Base-by-base conservation (phyloP, 2,329 filamentous ascomycete genomes). In the Aspergillus sp. region DNA sequence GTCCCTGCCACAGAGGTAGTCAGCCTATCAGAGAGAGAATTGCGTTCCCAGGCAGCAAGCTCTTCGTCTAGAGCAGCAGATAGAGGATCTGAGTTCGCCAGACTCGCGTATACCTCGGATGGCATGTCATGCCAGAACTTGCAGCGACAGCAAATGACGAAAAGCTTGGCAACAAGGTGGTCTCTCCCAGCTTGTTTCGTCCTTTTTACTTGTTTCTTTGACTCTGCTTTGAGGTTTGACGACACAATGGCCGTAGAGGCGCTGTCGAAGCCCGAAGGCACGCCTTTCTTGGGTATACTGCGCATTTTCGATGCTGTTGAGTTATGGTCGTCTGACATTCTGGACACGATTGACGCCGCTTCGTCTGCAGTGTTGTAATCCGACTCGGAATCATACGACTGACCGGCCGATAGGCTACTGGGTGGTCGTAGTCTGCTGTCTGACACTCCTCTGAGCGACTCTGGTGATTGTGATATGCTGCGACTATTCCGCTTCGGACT, bases 41-140 rank as follows among this genome's bases (percentile, higher is more conserved):
- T 47, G 31, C 23, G 25, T 5, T 50, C 55, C 22, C 53, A 41
- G 13, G 46, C 15, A 52, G 22, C 34, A 34, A 43, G 19, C 7
- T 52, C 59, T n/a, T 51, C 19, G 9, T 34, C 54, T 22, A 41
- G 30, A 28, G 43, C 28, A 19, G 41, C 47, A 43, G 55, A 57
- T 60, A 15, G 56, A 50, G 28, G 50, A 57, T 71, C 67, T 13
- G 75, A 69, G 54, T 68, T 70, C 34, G 73, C 69, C 38, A 79
- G 68, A 55, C 69, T 77, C 49, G 75, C 71, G 63, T 78, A 79
- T 22, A 76, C 65, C 34, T 76, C 72, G 13, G 76, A 73, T 2
- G 78, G 78, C 62, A 79, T 71, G 55, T 80, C 77, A 62, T 80
- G 78, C 78, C 78, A 80, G 63, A 73, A 76, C 50, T 74, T 75